Evolutionary conservation across 192 early-diverging fungal species (phyloP).

Genomic region (Chytriomyces sp.): DNA sequence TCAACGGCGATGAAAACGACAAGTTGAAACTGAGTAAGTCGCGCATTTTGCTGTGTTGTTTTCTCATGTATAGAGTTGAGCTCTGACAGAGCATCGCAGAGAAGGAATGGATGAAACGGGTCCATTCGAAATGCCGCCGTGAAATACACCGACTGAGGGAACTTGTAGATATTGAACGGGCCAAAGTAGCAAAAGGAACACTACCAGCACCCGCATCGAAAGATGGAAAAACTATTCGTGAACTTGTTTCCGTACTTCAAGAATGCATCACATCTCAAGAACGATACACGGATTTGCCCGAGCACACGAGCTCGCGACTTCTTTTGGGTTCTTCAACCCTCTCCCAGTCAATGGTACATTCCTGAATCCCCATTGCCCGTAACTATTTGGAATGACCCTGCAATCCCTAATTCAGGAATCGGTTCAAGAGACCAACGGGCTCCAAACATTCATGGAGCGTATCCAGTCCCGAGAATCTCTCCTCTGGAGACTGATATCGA

Average conservation of each 20-base stretch:
- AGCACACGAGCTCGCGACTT: neutral
- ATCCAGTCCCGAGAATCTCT: conserved; percentile 22
- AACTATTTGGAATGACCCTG: neutral
- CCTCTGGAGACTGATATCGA: conserved; percentile 14
- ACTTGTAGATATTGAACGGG: conserved; percentile 14
- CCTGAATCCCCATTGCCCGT: too few species aligned
- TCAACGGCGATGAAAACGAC: neutral
- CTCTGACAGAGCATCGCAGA: neutral
- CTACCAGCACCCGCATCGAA: neutral
- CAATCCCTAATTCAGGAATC: neutral
- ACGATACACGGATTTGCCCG: neutral
- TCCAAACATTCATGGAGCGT: neutral
- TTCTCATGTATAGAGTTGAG: too few species aligned
- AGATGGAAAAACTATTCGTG: neutral
- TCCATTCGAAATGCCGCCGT: conserved; percentile 22
- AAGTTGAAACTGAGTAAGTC: neutral
- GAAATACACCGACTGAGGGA: conserved; percentile 3
- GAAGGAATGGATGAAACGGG: too few species aligned
- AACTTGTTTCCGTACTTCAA: conserved; percentile 13
- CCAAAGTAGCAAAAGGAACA: conserved; percentile 8
- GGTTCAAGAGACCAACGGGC: neutral
- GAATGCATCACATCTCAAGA: conserved; percentile 17
- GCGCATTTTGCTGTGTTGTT: neutral
- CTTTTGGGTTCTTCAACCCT: too few species aligned
- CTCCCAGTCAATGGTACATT: too few species aligned